Conservation (phyloP, 1,284 basidiomycete genomes). For the Lentinula novae-zelandiae region DNA sequence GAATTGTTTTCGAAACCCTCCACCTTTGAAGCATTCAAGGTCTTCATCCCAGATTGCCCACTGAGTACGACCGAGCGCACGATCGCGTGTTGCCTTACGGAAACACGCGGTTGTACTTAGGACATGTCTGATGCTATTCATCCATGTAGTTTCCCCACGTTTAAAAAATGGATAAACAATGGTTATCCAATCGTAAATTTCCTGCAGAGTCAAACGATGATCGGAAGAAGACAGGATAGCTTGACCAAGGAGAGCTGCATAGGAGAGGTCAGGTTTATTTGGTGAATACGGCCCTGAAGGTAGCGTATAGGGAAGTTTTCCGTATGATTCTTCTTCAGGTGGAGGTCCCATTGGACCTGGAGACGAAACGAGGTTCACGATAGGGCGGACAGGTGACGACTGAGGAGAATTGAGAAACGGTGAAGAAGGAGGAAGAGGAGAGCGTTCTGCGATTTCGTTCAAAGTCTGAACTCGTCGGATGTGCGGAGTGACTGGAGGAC, state of each 20-base stretch:
- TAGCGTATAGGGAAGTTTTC: slow-evolving; percentile 67
- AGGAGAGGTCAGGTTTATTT: slow-evolving; percentile 80
- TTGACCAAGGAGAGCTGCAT: slow-evolving; percentile 94
- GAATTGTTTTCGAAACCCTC: slow-evolving; percentile 66
- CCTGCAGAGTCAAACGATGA: slow-evolving; percentile 86
- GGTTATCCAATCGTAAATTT: slow-evolving; percentile 96
- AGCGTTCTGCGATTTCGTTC: slow-evolving; percentile 23
- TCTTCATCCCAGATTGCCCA: slow-evolving; percentile 78
- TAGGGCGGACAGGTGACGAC: slow-evolving; percentile 50
- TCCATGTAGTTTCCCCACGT: slow-evolving; percentile 92
- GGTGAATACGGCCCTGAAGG: slow-evolving; percentile 80
- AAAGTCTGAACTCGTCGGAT: slow-evolving; percentile 26
- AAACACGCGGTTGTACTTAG: slow-evolving; percentile 81
- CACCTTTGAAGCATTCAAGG: slow-evolving; percentile 64
- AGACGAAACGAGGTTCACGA: slow-evolving; percentile 73
- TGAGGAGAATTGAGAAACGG: slow-evolving; percentile 48
- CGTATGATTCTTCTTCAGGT: slow-evolving; percentile 57
- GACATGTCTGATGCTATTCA: slow-evolving; percentile 88
- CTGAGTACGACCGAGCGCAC: slow-evolving; percentile 64
- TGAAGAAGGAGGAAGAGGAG: slow-evolving; percentile 45
- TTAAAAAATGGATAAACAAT: slow-evolving; percentile 93
- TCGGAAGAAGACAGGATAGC: slow-evolving; percentile 85
- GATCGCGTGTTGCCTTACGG: slow-evolving; percentile 64
- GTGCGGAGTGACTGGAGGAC: slow-evolving; percentile 39
- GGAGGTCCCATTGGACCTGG: slow-evolving; percentile 66